phyloP scores from a whole-genome alignment of 805 yeast genomes.

The Cyberlindnera bimundalis region DNA sequence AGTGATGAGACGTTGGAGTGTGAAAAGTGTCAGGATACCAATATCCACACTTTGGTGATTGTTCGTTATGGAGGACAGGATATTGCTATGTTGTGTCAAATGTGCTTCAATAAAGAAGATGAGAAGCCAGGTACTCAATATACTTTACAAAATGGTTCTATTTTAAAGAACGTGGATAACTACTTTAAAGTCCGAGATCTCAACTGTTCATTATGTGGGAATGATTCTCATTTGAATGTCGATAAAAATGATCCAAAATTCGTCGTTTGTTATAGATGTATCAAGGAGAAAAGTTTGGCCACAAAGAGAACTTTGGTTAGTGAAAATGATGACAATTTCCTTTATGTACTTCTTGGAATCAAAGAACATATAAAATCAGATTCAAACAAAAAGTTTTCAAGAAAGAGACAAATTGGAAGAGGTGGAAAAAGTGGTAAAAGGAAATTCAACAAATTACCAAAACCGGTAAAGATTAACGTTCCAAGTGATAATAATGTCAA shows the following conservation, averaged over 20 bases:
- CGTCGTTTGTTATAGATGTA: constrained; percentile 44
- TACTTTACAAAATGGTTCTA: constrained; percentile 50
- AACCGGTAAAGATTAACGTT: constrained; percentile 35
- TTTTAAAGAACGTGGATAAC: constrained; percentile 44
- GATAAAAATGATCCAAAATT: constrained; percentile 19
- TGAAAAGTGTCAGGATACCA: constrained; percentile 52
- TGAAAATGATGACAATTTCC: constrained; percentile 45
- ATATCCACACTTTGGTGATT: constrained; percentile 49
- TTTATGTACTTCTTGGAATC: constrained; percentile 46
- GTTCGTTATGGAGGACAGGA: constrained; percentile 54
- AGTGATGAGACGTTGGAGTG: constrained; percentile 46
- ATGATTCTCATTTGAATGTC: constrained; percentile 40
- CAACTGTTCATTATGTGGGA: constrained; percentile 42
- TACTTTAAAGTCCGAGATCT: constrained; percentile 50
- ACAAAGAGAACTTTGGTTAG: constrained; percentile 32
- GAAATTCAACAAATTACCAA: constrained; percentile 8
- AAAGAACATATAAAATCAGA: constrained; percentile 33
- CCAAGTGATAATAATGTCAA: constrained; percentile 37
- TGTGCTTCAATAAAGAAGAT: constrained; percentile 40
- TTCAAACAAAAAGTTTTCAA: constrained; percentile 11
- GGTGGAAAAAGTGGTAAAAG: constrained; percentile 20
- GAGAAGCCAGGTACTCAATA: constrained; percentile 49
- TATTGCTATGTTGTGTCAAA: constrained; percentile 46
- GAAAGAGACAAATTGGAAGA: constrained; percentile 37
- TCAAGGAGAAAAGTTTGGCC: constrained; percentile 24